Conservation (phyloP, 1,139 yeast genomes). For the Candida tropicalis region DNA sequence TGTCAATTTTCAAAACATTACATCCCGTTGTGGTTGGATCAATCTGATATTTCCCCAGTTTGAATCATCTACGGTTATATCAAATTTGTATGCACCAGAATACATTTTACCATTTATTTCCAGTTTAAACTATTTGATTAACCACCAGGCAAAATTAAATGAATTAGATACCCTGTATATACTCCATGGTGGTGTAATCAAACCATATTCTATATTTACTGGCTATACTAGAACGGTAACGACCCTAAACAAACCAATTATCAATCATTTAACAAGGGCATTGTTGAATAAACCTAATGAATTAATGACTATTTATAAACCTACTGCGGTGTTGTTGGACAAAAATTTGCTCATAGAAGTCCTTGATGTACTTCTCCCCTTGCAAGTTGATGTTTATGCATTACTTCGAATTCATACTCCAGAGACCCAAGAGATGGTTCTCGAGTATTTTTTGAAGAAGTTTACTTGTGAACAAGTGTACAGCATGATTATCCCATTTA, state of each 20-base stretch:
- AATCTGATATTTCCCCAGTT: constrained; percentile 11
- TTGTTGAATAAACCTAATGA: constrained; percentile 6
- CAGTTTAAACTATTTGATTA: constrained; percentile 1
- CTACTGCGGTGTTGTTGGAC: neutral
- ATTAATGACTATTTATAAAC: constrained; percentile 7
- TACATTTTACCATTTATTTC: constrained; percentile 7
- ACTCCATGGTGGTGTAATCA: constrained; percentile 3
- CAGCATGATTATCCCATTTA: neutral
- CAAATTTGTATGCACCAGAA: neutral
- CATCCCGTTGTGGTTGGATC: constrained; percentile 12
- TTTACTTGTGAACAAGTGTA: neutral
- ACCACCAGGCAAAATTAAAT: constrained; percentile 4
- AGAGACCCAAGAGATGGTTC: neutral
- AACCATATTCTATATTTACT: constrained; percentile 9
- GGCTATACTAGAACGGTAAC: constrained; percentile 6
- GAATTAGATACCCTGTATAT: constrained; percentile 10
- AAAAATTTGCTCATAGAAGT: neutral
- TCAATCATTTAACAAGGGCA: constrained; percentile 5
- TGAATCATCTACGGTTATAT: constrained; percentile 8
- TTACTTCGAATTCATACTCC: neutral
- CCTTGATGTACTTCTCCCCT: constrained; percentile 4
- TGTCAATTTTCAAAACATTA: constrained; percentile 6
- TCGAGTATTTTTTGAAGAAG: neutral
- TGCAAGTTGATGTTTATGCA: neutral
- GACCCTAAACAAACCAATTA: constrained; percentile 5